A percentile compares a stretch with the other conserved stretches of the same genome.
phyloP scores from a whole-genome alignment of 2,329 filamentous ascomycete genomes.

The Colletotrichum shisoi region DNA sequence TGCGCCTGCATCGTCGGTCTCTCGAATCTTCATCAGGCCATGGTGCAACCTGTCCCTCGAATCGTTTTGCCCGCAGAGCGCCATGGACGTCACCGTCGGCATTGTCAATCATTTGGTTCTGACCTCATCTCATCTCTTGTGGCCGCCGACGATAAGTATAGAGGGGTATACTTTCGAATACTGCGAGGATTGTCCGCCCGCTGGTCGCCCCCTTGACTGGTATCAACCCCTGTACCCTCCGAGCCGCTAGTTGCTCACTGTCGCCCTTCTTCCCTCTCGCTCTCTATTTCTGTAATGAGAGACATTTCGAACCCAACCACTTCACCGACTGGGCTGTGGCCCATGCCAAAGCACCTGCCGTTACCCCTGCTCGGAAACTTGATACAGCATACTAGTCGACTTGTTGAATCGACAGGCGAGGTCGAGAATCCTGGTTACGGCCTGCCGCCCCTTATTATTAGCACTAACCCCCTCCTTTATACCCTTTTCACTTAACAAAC shows the following conservation, averaged over 20 bases:
- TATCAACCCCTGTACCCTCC: conserved; percentile 22
- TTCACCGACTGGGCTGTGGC: conserved; percentile 24
- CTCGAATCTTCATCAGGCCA: conserved; percentile 25
- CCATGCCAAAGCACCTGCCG: conserved; percentile 5
- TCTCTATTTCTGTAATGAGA: background rate
- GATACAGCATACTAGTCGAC: conserved; percentile 19
- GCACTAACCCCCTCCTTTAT: no score
- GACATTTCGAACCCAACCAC: conserved; percentile 15
- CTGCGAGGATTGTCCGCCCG: conserved; percentile 15
- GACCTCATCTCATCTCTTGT: background rate
- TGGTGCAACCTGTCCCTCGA: conserved; percentile 20
- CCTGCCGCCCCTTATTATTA: background rate
- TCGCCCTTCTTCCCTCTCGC: no score
- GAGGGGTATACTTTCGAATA: background rate
- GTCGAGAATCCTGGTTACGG: conserved; percentile 1
- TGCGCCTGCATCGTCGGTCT: conserved; percentile 11
- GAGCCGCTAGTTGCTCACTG: conserved; percentile 7
- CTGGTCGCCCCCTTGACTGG: conserved; percentile 23
- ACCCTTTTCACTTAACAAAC: no score
- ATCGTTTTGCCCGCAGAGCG: conserved; percentile 6
- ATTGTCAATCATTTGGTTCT: background rate
- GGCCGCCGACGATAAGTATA: background rate
- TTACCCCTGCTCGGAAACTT: conserved; percentile 30
- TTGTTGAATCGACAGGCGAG: conserved; percentile 11
- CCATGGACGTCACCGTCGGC: conserved; percentile 20